These are phyloP conservation scores for Myxozyma sirexii DNA, from an alignment of 805 yeast genomes.

Conservation along the genomic window DNA sequence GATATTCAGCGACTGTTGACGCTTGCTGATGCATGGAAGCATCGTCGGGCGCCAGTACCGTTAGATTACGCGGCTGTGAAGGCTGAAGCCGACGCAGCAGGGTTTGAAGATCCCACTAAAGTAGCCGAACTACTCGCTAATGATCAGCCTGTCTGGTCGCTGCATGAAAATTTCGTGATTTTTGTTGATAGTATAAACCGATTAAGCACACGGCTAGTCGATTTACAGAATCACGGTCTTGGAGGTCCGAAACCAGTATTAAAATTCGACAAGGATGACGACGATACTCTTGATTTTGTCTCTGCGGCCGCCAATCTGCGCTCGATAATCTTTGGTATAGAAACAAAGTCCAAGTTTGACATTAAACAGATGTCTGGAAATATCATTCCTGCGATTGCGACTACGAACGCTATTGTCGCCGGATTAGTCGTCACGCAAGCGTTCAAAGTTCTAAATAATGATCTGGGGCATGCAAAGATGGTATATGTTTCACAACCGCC, in stretches of 20 bases:
- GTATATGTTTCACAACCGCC: constrained; percentile 58
- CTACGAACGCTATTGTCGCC: constrained; percentile 93
- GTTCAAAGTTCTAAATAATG: constrained; percentile 51
- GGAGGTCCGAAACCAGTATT: constrained; percentile 43
- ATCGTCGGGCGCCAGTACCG: constrained; percentile 69
- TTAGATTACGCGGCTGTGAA: constrained; percentile 44
- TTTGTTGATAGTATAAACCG: constrained; percentile 53
- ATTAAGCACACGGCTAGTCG: constrained; percentile 53
- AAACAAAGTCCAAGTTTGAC: constrained; percentile 75
- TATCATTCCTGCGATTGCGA: constrained; percentile 97
- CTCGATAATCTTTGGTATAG: constrained; percentile 69
- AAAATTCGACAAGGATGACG: constrained; percentile 90
- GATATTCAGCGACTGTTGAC: constrained; percentile 75
- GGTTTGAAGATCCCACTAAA: constrained; percentile 9
- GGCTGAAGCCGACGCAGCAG: constrained; percentile 14
- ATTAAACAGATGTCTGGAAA: constrained; percentile 94
- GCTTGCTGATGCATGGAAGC: constrained; percentile 78
- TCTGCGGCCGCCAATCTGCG: constrained; percentile 82
- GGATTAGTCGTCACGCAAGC: constrained; percentile 83
- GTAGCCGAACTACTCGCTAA: constrained; percentile 40
- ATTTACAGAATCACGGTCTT: constrained; percentile 42
- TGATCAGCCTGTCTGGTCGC: constrained; percentile 58
- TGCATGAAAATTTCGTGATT: constrained; percentile 63
- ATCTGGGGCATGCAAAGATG: constrained; percentile 39
- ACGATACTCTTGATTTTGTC: constrained; percentile 85